Evolutionary conservation across 2,329 filamentous ascomycete genomes (phyloP).

Genomic region (Trichophyton verrucosum): DNA sequence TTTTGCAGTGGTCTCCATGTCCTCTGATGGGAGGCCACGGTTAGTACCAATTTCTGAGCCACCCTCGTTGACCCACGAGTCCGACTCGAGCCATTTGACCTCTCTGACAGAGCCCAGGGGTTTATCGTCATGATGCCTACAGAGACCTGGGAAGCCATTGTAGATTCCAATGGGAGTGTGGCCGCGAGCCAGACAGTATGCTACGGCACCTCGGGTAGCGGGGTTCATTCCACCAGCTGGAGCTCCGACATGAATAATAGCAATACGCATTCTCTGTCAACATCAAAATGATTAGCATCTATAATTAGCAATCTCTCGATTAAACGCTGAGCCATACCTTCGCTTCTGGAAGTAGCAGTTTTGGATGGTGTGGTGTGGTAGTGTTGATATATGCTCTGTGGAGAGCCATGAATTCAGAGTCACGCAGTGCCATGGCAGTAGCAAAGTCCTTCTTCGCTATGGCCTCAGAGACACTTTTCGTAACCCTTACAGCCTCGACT

Average conservation of each 20-base stretch:
- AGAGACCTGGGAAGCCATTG: conserved; percentile 91
- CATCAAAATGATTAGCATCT: not conserved
- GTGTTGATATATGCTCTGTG: conserved; percentile 85
- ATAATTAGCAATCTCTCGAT: not conserved
- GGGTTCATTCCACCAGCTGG: conserved; percentile 98
- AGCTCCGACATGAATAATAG: conserved; percentile 92
- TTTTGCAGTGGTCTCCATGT: conserved; percentile 68
- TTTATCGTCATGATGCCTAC: conserved; percentile 74
- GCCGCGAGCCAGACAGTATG: conserved; percentile 83
- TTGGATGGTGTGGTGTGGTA: conserved; percentile 64
- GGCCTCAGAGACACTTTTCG: conserved; percentile 67
- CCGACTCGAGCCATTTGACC: conserved; percentile 86
- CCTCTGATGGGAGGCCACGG: conserved; percentile 77
- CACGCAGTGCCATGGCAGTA: conserved; percentile 73
- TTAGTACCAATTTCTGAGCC: conserved; percentile 98
- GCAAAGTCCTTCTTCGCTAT: conserved; percentile 80
- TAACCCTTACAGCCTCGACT: conserved; percentile 76
- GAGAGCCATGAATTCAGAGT: conserved; percentile 88
- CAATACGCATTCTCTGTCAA: conserved; percentile 69
- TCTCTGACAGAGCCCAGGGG: conserved; percentile 72
- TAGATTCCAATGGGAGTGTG: conserved; percentile 87
- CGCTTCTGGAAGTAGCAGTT: conserved; percentile 53
- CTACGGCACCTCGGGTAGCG: conserved; percentile 81
- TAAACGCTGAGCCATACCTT: conserved; percentile 40
- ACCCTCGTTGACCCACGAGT: conserved; percentile 89